Evolutionary conservation across 306 rosid species (phyloP), one percentile per base, ranked within the genome.

Genomic region (Comarum palustre): DNA sequence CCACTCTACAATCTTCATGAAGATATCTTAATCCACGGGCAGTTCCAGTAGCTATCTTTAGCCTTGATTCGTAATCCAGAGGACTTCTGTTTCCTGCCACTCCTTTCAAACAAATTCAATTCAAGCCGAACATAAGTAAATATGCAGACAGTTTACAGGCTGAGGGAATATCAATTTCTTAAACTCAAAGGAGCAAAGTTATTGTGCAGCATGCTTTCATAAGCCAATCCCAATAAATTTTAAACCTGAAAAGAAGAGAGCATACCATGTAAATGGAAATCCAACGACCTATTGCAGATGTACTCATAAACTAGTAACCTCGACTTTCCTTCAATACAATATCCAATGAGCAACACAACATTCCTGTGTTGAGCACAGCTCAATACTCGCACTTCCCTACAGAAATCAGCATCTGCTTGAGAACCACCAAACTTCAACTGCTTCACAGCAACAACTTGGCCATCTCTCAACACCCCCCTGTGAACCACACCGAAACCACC

Each of bases 321-420:
- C 80, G 66, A 59, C 68, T 81, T 86, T 54, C 66, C 88, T 75
- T 91, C 95, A 34, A 84, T 73, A 72, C 99, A 94, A 74, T 86
- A 91, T 39, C 99, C 99, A 41, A 85, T 91, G 72, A 94, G 83
- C 87, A 89, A 75, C 20, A 91, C 99, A 79, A 94, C 91, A 72
- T 94, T 94, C 81, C 99, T 85, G 79, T 94, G 99, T 83, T 94
- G 99, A 2, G 99, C 99, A 75, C 99, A 94, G 76, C 99, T 89
- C 92, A 94, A 75, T 69, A 91, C 85, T 74, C 90, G 84, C 60
- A 94, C 95, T 84, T 94, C 99, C 65, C 97, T 76, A 74, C 91
- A 88, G 83, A 94, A 94, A 83, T 94, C 97, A 77, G 88, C 73
- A 83, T 94, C 93, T 60, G 91, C 96, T 78, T 85, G 88, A 79